phyloP scores from a whole-genome alignment of 768 basidiomycete genomes.

The Lentinula boryana region DNA sequence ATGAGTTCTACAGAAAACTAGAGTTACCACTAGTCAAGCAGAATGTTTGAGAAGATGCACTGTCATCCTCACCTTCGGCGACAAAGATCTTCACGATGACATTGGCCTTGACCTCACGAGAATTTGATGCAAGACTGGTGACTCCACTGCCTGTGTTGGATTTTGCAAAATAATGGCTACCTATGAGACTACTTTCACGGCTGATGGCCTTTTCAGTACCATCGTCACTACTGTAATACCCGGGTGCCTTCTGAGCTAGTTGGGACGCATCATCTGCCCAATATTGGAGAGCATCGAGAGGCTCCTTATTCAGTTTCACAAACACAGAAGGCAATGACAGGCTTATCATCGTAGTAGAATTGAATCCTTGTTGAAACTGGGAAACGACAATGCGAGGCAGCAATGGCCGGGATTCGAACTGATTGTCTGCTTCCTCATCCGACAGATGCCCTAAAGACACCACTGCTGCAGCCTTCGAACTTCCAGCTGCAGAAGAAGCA shows the following conservation, averaged over 20 bases:
- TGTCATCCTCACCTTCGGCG: slow-evolving; percentile 30
- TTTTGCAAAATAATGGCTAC: slow-evolving; percentile 69
- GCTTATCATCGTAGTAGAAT: slow-evolving; percentile 17
- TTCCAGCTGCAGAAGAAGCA: slow-evolving; percentile 1
- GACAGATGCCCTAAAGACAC: neutral
- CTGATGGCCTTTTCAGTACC: slow-evolving; percentile 30
- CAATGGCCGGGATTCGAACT: neutral
- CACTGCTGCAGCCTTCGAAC: neutral
- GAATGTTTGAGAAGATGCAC: neutral
- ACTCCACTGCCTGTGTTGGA: slow-evolving; percentile 41
- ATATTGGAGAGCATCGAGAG: slow-evolving; percentile 76
- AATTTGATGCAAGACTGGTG: slow-evolving; percentile 27
- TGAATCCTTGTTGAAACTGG: neutral
- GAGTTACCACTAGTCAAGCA: neutral
- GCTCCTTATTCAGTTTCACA: slow-evolving; percentile 52
- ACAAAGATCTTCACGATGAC: slow-evolving; percentile 13
- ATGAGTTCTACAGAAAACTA: slow-evolving; percentile 33
- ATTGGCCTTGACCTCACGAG: slow-evolving; percentile 11
- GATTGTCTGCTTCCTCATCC: neutral
- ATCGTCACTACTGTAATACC: slow-evolving; percentile 14
- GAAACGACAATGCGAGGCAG: neutral
- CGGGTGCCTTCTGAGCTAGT: slow-evolving; percentile 46
- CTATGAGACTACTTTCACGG: slow-evolving; percentile 63
- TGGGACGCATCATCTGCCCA: slow-evolving; percentile 86
- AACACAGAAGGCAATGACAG: slow-evolving; percentile 59